Conservation (phyloP, 2,329 filamentous ascomycete species). For the Colletotrichum eremochloae region DNA sequence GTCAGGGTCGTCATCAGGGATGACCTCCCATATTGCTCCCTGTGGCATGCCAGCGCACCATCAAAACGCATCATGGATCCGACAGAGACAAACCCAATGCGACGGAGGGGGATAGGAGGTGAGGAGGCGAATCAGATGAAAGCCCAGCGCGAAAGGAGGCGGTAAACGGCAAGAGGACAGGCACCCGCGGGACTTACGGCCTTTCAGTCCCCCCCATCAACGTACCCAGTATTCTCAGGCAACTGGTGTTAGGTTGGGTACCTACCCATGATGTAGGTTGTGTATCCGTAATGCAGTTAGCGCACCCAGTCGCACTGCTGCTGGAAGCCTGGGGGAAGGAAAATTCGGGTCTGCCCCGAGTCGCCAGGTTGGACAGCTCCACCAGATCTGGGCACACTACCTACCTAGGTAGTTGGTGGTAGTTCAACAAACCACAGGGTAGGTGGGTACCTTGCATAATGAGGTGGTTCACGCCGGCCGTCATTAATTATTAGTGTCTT, state of each 20-base stretch:
- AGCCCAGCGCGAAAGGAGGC: conserved; percentile 2
- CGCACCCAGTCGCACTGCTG: conserved; percentile 16
- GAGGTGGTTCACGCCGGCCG: background rate
- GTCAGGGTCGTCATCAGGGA: conserved; percentile 38
- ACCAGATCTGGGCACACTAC: background rate
- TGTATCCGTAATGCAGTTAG: conserved; percentile 1
- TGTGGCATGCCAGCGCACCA: conserved; percentile 39
- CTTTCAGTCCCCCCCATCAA: background rate
- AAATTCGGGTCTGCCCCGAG: conserved; percentile 20
- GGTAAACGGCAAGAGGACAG: background rate
- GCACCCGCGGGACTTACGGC: conserved; percentile 22
- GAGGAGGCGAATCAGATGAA: conserved; percentile 21
- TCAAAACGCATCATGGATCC: background rate
- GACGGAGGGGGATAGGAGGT: conserved; percentile 1
- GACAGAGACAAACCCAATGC: conserved; percentile 5
- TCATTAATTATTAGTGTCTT: conserved; percentile 1
- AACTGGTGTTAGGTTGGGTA: conserved; percentile 5
- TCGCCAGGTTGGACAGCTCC: conserved; percentile 13
- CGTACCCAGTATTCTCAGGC: background rate
- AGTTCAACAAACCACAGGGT: background rate
- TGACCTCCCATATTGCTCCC: conserved; percentile 32
- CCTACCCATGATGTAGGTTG: background rate
- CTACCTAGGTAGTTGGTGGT: too few relatives aligned
- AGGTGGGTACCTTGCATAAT: background rate
- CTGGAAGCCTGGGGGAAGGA: conserved; percentile 30